Evolutionary conservation across 805 yeast genomes (phyloP), one percentile per base, ranked within the genome.

Genomic region (Sugiyamaella boreocaroliniensis): DNA sequence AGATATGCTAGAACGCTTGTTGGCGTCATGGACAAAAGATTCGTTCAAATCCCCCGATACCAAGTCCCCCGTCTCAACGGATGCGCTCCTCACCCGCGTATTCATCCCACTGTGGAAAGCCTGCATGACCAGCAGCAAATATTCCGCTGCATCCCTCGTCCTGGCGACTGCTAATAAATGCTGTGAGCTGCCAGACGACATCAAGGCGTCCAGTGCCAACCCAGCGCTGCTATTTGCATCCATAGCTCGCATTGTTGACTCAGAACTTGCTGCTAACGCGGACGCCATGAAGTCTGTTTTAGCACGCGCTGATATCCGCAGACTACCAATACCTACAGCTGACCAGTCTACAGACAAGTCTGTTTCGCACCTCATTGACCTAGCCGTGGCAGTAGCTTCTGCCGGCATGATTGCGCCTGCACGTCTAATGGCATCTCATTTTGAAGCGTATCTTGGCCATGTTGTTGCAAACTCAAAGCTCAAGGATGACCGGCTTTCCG

Each of bases 41-140:
- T 48, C 53, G 7, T 51, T 52, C 46, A 22, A 44, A 8, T n/a
- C 15, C n/a, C 44, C 19, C n/a, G 19, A 34, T 16, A 14, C 15
- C 44, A 22, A 22, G 6, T 26, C 43, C 12, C 19, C 32, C 19
- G 29, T 14, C 37, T 14, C 37, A 4, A 14, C 29, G 16, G 40
- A 45, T 9, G 15, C 37, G 11, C 16, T 45, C 5, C 12, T 29
- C 6, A n/a, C 46, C 19, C 34, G 48, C n/a, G n/a, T 52, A 5
- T 52, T 49, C 29, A n/a, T 52, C 7, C 55, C 55, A 8, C 47
- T 52, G 9, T 52, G 55, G 55, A 32, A 37, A 18, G 37, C 53
- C 12, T 43, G 53, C 29, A 32, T 52, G 26, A n/a, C 19, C 2
- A 19, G 45, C n/a, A 19, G 26, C 22, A 37, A 52, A 8, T 37